A percentile compares a stretch with the other conserved stretches of the same genome.
Evolutionary conservation across 1,284 basidiomycete genomes (phyloP).

Genomic region (Sporisorium scitamineum): DNA sequence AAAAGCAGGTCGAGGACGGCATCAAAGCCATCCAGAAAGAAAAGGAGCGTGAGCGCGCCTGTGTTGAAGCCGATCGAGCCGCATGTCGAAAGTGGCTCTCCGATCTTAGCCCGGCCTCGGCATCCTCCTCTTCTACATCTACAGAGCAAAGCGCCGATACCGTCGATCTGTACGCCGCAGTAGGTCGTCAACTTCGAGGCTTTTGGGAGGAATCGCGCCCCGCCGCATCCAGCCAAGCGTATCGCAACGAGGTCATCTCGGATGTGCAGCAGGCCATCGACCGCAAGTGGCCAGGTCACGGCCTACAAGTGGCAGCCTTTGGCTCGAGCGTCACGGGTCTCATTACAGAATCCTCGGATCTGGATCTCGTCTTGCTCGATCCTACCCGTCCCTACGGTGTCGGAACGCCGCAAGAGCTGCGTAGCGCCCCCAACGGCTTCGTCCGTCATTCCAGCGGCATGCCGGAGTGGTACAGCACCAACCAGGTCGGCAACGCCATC

Average conservation of each 20-base stretch:
- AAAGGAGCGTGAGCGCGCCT: conserved; percentile 19
- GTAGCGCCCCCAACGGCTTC: background rate
- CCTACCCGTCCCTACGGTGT: conserved; percentile 49
- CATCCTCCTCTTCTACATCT: background rate
- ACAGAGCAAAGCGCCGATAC: background rate
- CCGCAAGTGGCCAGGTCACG: conserved; percentile 39
- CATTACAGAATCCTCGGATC: conserved; percentile 46
- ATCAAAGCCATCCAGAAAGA: conserved; percentile 29
- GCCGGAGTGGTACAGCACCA: conserved; percentile 51
- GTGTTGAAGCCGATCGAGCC: conserved; percentile 15
- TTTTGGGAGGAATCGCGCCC: conserved; percentile 47
- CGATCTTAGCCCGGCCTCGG: background rate
- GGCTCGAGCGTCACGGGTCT: conserved; percentile 62
- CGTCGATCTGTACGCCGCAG: conserved; percentile 19
- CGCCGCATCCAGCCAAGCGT: conserved; percentile 1
- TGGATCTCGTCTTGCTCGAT: conserved; percentile 61
- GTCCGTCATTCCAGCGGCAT: conserved; percentile 25
- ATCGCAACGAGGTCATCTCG: conserved; percentile 34
- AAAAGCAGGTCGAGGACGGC: conserved; percentile 27
- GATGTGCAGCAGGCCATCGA: conserved; percentile 49
- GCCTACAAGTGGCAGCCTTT: conserved; percentile 52
- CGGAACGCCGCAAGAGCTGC: conserved; percentile 40
- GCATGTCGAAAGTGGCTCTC: conserved; percentile 35
- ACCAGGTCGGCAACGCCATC: conserved; percentile 33
- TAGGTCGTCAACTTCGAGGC: conserved; percentile 44